Base-by-base conservation (phyloP, 1,284 basidiomycete genomes). In the Golubevia pallescens region DNA sequence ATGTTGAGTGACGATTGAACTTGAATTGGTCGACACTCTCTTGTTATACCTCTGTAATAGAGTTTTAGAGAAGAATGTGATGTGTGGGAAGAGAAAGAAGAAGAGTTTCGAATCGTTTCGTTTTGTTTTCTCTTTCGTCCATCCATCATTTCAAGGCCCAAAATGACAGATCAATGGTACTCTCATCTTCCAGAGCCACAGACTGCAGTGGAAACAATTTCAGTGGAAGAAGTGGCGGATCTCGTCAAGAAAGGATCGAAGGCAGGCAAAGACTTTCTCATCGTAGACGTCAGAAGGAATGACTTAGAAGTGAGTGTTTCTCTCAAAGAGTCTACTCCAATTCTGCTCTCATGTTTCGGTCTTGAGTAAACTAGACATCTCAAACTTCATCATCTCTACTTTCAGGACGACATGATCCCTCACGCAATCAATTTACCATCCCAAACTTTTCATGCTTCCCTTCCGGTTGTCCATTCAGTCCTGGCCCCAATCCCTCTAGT, bases 391-490 rank as follows among this genome's bases (percentile, higher is more conserved):
- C n/a, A n/a, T n/a, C n/a, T n/a, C n/a, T n/a, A n/a, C n/a, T n/a
- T 56, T 7, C 24, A 28, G 24, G 20, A 28, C 13, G 54, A 2
- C 58, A 68, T 78, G 4, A 70, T 78, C 1, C 77, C 73, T 0
- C 69, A 63, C 16, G 77, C 77, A 0, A 71, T 78, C 63, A 78
- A 78, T 56, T 58, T 78, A 3, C 77, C 77, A 8, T 68, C 77
- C 1, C 77, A 78, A 48, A 63, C 77, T 2, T 57, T 78, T 13
- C 70, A 71, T 7, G 69, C 67, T 1, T 60, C 73, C 2, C 62
- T 78, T 6, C 68, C 67, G 3, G 59, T 66, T 48, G 67, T 78
- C 2, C 58, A 67, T 3, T 62, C 61, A 19, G 62, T 70, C 23
- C 67, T 78, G 14, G 59, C 68, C 2, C 65, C 53, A 21, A 57